phyloP scores from a whole-genome alignment of 352 stramenopile species.

The Globisporangium heterothallicum region DNA sequence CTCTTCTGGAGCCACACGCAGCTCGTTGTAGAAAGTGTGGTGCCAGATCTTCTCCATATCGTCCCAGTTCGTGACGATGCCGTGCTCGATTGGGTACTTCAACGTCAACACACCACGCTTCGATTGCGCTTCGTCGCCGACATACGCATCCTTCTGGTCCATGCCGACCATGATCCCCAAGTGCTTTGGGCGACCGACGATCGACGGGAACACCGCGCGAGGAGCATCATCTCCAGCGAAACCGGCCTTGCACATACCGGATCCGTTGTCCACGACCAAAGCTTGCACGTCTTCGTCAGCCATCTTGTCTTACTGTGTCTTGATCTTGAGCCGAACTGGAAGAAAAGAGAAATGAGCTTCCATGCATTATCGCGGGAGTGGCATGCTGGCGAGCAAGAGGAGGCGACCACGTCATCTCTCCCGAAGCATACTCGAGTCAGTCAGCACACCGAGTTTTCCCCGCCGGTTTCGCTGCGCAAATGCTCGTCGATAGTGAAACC shows the following conservation, averaged over 20 bases:
- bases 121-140: slow-evolving; percentile 91
- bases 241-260: slow-evolving; percentile 61
- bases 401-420: background rate
- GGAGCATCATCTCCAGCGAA: slow-evolving; percentile 71
- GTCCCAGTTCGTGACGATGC: slow-evolving; percentile 99
- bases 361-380: background rate
- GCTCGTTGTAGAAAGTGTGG: slow-evolving; percentile 99
- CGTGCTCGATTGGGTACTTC: slow-evolving; percentile 98
- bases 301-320: slow-evolving; percentile 4
- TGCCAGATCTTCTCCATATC: slow-evolving; percentile 99
- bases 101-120: slow-evolving; percentile 92
- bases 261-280: slow-evolving; percentile 45
- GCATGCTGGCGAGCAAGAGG: background rate
- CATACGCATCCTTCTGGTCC: slow-evolving; percentile 19
- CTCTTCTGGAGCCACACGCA: slow-evolving; percentile 93
- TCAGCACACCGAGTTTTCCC: background rate
- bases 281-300: slow-evolving; percentile 41
- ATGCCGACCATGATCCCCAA: slow-evolving; percentile 14
- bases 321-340: slow-evolving; percentile 3
- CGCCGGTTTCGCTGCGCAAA: background rate
- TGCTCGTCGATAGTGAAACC: background rate
- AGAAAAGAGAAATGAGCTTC: background rate
- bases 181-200: slow-evolving; percentile 34
- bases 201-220: slow-evolving; percentile 64
- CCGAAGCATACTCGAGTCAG: background rate